phyloP scores from a whole-genome alignment of 768 basidiomycete species.

The Leccinum uliginosum region DNA sequence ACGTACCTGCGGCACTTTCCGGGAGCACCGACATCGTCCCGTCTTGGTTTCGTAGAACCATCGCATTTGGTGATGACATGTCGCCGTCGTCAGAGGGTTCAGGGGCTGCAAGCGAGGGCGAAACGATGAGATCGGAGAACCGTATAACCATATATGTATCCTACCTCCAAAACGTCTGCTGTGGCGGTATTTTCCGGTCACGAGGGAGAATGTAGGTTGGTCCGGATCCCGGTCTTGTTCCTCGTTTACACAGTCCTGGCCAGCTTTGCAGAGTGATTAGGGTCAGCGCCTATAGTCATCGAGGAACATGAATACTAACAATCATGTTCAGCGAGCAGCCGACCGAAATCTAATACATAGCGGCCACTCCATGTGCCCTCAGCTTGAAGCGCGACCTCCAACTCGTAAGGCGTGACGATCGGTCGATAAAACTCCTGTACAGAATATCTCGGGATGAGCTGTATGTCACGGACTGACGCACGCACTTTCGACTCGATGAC shows the following conservation, averaged over 20 bases:
- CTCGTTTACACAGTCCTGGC: slow-evolving; percentile 10
- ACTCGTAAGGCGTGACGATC: slow-evolving; percentile 91
- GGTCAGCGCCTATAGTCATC: not conserved
- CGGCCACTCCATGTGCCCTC: slow-evolving; percentile 69
- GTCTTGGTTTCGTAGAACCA: slow-evolving; percentile 65
- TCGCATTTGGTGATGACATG: slow-evolving; percentile 32
- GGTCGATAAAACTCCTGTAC: slow-evolving; percentile 84
- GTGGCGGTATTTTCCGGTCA: slow-evolving; percentile 83
- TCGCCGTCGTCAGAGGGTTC: slow-evolving; percentile 15
- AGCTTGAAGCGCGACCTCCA: slow-evolving; percentile 71
- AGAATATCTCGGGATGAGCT: not conserved
- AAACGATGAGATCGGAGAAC: slow-evolving; percentile 1
- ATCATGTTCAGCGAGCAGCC: slow-evolving; percentile 41
- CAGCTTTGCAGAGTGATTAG: slow-evolving; percentile 5
- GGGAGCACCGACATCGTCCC: slow-evolving; percentile 47
- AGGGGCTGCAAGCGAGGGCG: slow-evolving; percentile 1
- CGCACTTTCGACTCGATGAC: slow-evolving; percentile 67
- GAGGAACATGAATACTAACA: slow-evolving; percentile 11
- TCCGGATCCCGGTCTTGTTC: slow-evolving; percentile 54
- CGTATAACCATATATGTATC: not conserved
- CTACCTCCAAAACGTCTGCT: slow-evolving; percentile 60
- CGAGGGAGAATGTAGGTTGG: slow-evolving; percentile 76
- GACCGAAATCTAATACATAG: slow-evolving; percentile 77
- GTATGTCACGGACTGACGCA: not conserved
- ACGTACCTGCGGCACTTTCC: slow-evolving; percentile 66